Percentiles rank a stretch among this genome's conserved stretches.
Evolutionary conservation across 2,329 filamentous ascomycete genomes (phyloP).

Genomic region (Colletotrichum sp.): DNA sequence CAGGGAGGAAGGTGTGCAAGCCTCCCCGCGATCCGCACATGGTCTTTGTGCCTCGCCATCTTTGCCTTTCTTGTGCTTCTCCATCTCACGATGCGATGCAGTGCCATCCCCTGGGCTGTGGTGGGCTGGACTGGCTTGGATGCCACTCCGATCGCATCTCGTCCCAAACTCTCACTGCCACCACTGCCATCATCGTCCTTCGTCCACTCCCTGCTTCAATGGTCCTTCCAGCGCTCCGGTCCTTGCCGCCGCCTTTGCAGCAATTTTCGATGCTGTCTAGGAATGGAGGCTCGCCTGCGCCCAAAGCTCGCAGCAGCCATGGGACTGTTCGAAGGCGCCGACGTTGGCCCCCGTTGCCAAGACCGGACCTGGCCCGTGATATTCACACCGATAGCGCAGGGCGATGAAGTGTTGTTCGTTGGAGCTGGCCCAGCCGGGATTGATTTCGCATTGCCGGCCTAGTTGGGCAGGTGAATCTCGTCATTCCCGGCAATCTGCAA

Average conservation of each 20-base stretch:
- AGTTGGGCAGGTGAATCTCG: constrained; percentile 5
- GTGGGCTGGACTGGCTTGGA: not conserved
- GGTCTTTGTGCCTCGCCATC: not conserved
- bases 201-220: not conserved
- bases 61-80: not conserved
- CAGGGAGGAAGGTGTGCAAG: constrained; percentile 3
- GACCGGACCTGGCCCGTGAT: not conserved
- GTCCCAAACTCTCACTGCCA: not conserved
- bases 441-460: constrained; percentile 3
- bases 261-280: not conserved
- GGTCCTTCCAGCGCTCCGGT: not conserved
- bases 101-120: not conserved
- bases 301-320: not conserved
- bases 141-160: not conserved
- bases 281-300: not conserved
- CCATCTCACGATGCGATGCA: not conserved
- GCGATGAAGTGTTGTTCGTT: not conserved
- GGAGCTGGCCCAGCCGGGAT: not conserved
- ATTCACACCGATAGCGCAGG: not conserved
- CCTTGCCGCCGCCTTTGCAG: not conserved
- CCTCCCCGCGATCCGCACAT: constrained; percentile 5
- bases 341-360: not conserved
- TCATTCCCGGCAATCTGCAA: not conserved
- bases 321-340: not conserved
- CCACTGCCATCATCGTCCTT: not conserved